Percentiles rank a stretch among this genome's conserved stretches.
phyloP scores from a whole-genome alignment of 2,329 filamentous ascomycete genomes.

The Aspergillus ochraceus region DNA sequence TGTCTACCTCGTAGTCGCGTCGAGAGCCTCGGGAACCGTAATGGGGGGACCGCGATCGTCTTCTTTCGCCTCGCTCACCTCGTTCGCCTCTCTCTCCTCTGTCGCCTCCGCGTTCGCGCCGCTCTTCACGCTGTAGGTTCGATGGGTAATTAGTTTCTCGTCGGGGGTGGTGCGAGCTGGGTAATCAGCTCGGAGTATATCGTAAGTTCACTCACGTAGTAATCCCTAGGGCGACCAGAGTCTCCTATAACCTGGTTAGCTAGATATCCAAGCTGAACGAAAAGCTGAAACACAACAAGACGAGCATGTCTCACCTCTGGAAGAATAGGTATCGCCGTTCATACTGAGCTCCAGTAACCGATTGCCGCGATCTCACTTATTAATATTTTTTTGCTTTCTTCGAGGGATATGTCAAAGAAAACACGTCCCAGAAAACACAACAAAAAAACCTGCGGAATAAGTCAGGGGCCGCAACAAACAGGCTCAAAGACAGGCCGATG shows the following conservation, averaged over 20 bases:
- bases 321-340: constrained; percentile 83
- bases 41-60: constrained; percentile 85
- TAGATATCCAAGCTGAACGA: no score
- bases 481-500: background rate
- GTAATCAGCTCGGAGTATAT: background rate
- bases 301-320: constrained; percentile 61
- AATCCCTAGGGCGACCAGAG: constrained; percentile 53
- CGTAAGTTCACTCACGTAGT: constrained; percentile 47
- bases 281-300: constrained; percentile 7
- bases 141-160: background rate
- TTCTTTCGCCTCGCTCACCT: constrained; percentile 58
- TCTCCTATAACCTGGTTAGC: constrained; percentile 44
- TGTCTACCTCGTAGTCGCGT: constrained; percentile 75
- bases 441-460: background rate
- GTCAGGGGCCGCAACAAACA: constrained; percentile 3
- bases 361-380: constrained; percentile 16
- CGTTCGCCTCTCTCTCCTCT: constrained; percentile 51
- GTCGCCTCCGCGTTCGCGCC: constrained; percentile 43
- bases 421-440: background rate
- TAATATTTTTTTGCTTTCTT: background rate
- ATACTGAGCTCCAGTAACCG: constrained; percentile 51
- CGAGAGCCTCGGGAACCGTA: constrained; percentile 66
- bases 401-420: background rate
- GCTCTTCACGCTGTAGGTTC: constrained; percentile 46
- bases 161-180: background rate